These are phyloP conservation scores for Verticillium nubilum DNA, from an alignment of 2,329 filamentous ascomycete species.

Conservation along the genomic window DNA sequence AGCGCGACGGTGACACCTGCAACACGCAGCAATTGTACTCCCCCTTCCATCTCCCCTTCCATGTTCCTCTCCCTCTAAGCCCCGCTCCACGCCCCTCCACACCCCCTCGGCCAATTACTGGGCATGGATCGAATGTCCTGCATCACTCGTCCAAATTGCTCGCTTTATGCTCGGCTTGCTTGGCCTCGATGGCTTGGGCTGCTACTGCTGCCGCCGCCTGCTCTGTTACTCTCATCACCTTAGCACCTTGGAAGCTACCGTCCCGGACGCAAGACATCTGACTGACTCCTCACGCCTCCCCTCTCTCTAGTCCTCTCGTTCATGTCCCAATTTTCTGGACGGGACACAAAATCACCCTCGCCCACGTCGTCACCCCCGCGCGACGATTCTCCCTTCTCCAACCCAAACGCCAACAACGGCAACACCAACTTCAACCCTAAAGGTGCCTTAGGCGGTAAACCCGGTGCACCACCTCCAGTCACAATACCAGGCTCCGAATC, in stretches of 20 bases:
- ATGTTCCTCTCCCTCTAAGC: not conserved
- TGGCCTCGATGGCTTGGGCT: not conserved
- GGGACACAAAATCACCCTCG: constrained; percentile 33
- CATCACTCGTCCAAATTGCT: not conserved
- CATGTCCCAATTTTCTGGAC: constrained; percentile 71
- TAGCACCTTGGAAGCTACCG: no score
- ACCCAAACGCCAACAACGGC: constrained; percentile 7
- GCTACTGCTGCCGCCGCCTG: not conserved
- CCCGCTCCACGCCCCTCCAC: not conserved
- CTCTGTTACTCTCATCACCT: no score
- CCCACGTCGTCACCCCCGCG: constrained; percentile 38
- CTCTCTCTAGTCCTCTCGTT: constrained; percentile 71
- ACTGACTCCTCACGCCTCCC: not conserved
- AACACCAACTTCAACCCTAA: not conserved
- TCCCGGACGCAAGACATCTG: not conserved
- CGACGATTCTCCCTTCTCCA: constrained; percentile 20
- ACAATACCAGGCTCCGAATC: not conserved
- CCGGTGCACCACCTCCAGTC: constrained; percentile 4
- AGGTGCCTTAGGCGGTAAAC: not conserved
- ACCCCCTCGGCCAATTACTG: not conserved
- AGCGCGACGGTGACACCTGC: not conserved
- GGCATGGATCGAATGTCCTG: not conserved
- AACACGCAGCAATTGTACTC: not conserved
- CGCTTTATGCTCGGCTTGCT: not conserved
- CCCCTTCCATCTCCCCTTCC: not conserved